Base-by-base conservation (phyloP, 768 basidiomycete genomes). In the Tulasnella sp. region DNA sequence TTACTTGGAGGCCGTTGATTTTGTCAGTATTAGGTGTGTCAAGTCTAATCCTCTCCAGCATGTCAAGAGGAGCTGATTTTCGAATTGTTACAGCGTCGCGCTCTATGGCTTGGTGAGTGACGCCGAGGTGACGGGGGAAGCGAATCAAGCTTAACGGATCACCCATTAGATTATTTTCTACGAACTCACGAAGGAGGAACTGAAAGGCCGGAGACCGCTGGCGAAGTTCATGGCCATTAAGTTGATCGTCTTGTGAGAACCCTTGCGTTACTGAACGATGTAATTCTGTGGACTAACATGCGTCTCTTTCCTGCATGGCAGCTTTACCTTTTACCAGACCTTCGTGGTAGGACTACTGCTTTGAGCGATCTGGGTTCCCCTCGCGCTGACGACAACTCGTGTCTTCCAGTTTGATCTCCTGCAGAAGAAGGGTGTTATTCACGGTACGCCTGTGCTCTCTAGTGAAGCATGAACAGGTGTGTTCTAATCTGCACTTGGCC, bases 191-290 rank as follows among this genome's bases (percentile, higher is more conserved):
- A 89, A 90, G 78, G 90, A 92, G 23, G 95, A 96, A 81, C 88
- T 97, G n/a, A 85, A 82, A 76, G 93, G 91, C 44, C 87, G 90
- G 23, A 87, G 91, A 37, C 96, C 95, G 37, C 85, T 96, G 39
- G 89, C 91, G 35, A 96, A 96, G 85, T 97, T 97, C 83, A 82
- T 96, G 79, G 85, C 90, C 3, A 95, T 97, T 86, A 96, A 96
- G 80, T 74, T 84, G 55, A 83, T 81, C 51, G 78, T 78, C n/a
- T 74, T 78, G 78, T 78, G 35, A 42, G 80, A 72, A 74, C 80
- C 15, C 1, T 15, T 44, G 44, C 44, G 4, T 80, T 70, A 3
- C 20, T 77, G 40, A 18, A 29, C 4, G 13, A 5, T 48, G 70
- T 51, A 32, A 9, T 35, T 67, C 18, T n/a, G 18, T 2, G 16